Evolutionary conservation across 345 rosid genomes (phyloP).

Genomic region (Boechera stricta): DNA sequence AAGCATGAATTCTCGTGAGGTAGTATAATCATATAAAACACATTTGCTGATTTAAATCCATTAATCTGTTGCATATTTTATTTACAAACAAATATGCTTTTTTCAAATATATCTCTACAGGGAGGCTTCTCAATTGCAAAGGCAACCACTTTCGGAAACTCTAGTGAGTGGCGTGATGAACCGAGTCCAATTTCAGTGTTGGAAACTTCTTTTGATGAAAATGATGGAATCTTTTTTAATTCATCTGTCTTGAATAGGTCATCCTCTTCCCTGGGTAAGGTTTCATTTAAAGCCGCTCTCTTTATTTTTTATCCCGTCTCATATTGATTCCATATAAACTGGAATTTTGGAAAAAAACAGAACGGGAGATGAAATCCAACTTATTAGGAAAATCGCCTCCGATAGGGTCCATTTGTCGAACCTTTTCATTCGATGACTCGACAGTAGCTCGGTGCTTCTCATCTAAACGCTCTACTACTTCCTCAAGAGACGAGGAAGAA

Average conservation of each 20-base stretch:
- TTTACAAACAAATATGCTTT: not conserved
- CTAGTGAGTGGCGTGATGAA: conserved; percentile 59
- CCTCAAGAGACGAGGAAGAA: conserved; percentile 58
- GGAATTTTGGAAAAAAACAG: conserved; percentile 37
- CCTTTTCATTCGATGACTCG: conserved; percentile 37
- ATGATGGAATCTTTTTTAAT: conserved; percentile 50
- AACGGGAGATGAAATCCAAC: conserved; percentile 50
- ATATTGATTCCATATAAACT: not conserved
- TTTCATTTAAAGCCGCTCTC: conserved; percentile 11
- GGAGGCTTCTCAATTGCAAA: conserved; percentile 41
- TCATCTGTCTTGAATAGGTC: conserved; percentile 45
- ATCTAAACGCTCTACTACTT: conserved; percentile 48
- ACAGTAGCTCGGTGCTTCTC: conserved; percentile 44
- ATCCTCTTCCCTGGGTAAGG: conserved; percentile 48
- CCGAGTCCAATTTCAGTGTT: conserved; percentile 72
- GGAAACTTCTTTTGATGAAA: conserved; percentile 63
- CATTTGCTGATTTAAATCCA: conserved; percentile 14
- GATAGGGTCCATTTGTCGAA: conserved; percentile 42
- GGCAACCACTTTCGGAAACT: conserved; percentile 40
- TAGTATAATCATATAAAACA: conserved; percentile 12
- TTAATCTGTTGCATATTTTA: not conserved
- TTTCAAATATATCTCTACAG: conserved; percentile 40
- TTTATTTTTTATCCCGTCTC: not conserved
- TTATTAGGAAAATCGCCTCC: conserved; percentile 56
- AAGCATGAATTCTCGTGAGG: conserved; percentile 36